Conservation (phyloP, 106 monocot genomes). For the Apostasia ramifera region DNA sequence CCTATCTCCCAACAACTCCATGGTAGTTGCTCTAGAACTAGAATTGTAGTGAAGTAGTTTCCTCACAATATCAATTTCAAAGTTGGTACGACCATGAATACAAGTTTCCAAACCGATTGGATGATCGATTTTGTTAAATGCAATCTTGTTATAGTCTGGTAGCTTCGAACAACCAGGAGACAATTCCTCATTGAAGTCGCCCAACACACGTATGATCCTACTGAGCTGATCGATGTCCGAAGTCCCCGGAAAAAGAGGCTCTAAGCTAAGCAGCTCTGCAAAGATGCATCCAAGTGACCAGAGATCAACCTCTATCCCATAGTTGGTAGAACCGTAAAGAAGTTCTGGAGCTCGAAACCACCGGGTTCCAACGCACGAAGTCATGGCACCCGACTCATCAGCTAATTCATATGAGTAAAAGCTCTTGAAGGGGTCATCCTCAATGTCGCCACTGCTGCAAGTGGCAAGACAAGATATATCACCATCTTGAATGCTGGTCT, state of each 20-base stretch:
- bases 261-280: conserved; percentile 61
- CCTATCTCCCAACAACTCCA: conserved; percentile 48
- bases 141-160: conserved; percentile 72
- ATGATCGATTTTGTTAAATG: conserved; percentile 54
- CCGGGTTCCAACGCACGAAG: conserved; percentile 80
- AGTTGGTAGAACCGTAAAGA: conserved; percentile 71
- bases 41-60: conserved; percentile 58
- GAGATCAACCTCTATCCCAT: conserved; percentile 68
- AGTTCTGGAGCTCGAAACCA: conserved; percentile 92
- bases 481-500: conserved; percentile 45
- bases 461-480: conserved; percentile 84
- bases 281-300: conserved; percentile 90
- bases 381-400: conserved; percentile 44
- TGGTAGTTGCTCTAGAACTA: conserved; percentile 43
- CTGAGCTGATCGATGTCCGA: conserved; percentile 84
- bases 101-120: conserved; percentile 60
- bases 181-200: conserved; percentile 56
- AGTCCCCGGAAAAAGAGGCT: conserved; percentile 69
- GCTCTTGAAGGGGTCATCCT: conserved; percentile 52
- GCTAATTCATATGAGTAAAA: conserved; percentile 34
- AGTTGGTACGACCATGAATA: conserved; percentile 29
- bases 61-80: conserved; percentile 52
- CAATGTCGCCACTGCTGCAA: conserved; percentile 68
- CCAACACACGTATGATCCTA: conserved; percentile 69
- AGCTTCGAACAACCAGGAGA: conserved; percentile 70